Evolutionary conservation across 2,329 filamentous ascomycete species (phyloP), one percentile per base, ranked within the genome.

Genomic region (Daldinia sp.): DNA sequence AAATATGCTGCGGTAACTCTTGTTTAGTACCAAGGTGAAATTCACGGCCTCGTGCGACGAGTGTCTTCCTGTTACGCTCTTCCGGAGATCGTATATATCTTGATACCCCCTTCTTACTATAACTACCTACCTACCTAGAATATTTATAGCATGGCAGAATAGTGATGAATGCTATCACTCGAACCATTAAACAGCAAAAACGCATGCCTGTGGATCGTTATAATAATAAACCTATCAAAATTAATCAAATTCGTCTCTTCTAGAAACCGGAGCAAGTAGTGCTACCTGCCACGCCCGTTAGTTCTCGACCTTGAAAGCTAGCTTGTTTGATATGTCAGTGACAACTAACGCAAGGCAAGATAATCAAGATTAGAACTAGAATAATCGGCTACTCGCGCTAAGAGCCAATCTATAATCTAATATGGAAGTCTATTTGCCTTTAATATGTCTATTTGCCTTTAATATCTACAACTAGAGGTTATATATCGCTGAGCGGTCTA

Each of bases 21-120:
- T 48, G 45, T 19, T 48, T 48, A 19, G 19, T 48, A 19, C n/a
- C n/a, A n/a, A n/a, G 4, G 4, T n/a, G 9, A 19, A 19, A 4
- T 29, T 29, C 19, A 19, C 8, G 45, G 11, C 27, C 45, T 48
- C 39, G 39, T 13, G 27, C 13, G 45, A 48, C 45, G 45, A 48
- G 45, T 48, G 45, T 48, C 25, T 30, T 25, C 25, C 25, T 10
- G 27, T 48, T 27, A 2, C 27, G 15, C 19, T 30, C 8, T 29
- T 48, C 25, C 21, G 27, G 45, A 21, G 11, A 48, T 15, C n/a
- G 39, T 21, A 7, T 45, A 21, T 45, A 23, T 17, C 39, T 48
- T 48, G 45, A 48, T 48, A 48, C 45, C 25, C 37, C 25, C 25
- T 30, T 48, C 27, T 29, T 48, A 19, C 27, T 48, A 32, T 48